phyloP scores from a whole-genome alignment of 176 grass and related monocot species.

The Eremochloa ophiuroides region DNA sequence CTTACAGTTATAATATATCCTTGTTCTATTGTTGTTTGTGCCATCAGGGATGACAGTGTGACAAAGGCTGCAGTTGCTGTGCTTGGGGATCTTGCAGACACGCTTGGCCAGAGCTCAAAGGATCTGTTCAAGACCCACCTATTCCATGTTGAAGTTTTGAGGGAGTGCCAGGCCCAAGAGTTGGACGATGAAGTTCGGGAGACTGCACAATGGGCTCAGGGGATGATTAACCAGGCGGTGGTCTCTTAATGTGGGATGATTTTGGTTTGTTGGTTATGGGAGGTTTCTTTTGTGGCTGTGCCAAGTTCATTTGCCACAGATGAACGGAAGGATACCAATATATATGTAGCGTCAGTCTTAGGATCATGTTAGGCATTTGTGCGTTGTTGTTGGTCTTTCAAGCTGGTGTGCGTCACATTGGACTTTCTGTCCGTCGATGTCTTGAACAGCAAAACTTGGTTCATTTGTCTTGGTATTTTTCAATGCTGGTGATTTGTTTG shows the following conservation, averaged over 20 bases:
- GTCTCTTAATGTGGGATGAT: slow-evolving; percentile 37
- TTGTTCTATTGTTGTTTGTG: not conserved
- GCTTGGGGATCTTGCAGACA: slow-evolving; percentile 74
- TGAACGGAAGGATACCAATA: slow-evolving; percentile 40
- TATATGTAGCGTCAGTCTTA: slow-evolving; percentile 45
- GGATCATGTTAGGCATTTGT: slow-evolving; percentile 36
- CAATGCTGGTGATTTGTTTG: not conserved
- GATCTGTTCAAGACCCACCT: slow-evolving; percentile 49
- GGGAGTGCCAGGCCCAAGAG: slow-evolving; percentile 54
- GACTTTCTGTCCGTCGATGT: slow-evolving; percentile 19
- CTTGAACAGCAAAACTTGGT: slow-evolving; percentile 38
- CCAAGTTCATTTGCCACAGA: slow-evolving; percentile 43
- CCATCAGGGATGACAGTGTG: slow-evolving; percentile 70
- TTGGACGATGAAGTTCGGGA: slow-evolving; percentile 71
- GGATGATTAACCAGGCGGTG: slow-evolving; percentile 67
- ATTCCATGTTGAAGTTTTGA: slow-evolving; percentile 72
- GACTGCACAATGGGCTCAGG: slow-evolving; percentile 57
- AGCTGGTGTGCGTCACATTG: slow-evolving; percentile 26
- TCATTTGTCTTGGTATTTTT: slow-evolving; percentile 29
- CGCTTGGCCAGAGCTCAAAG: slow-evolving; percentile 58
- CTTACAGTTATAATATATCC: not conserved
- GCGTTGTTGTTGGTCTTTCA: slow-evolving; percentile 24
- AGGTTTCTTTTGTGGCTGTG: slow-evolving; percentile 41
- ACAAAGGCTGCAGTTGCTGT: slow-evolving; percentile 81
- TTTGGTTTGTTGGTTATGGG: slow-evolving; percentile 22